Conservation (phyloP, 1,284 basidiomycete species). For the Ustilago hordei region DNA sequence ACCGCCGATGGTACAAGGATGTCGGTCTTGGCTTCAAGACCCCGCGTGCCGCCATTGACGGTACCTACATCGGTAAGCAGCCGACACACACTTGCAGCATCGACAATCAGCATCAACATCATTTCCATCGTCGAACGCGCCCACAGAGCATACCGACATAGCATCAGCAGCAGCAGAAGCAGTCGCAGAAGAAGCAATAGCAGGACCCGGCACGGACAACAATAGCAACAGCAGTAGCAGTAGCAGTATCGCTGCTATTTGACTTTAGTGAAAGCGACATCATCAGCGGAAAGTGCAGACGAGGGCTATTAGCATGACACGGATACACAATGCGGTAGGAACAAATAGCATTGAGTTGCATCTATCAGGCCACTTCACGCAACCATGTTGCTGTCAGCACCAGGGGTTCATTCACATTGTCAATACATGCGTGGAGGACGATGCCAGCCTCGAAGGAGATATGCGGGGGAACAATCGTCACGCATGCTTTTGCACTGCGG, state of each 20-base stretch:
- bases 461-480: background rate
- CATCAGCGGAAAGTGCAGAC: background rate
- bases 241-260: background rate
- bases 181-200: background rate
- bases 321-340: no score
- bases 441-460: background rate
- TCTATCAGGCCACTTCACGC: no score
- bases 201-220: background rate
- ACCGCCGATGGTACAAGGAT: slow-evolving; percentile 96
- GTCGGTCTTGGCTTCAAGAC: slow-evolving; percentile 75
- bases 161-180: background rate
- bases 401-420: background rate
- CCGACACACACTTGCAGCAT: slow-evolving; percentile 7
- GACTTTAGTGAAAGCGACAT: background rate
- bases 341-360: no score
- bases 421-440: background rate
- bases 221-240: slow-evolving; percentile 1
- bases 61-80: slow-evolving; percentile 84
- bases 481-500: background rate
- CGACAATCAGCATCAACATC: slow-evolving; percentile 4
- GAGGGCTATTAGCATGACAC: background rate
- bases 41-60: slow-evolving; percentile 92
- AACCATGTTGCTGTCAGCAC: no score
- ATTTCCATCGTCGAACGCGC: background rate
- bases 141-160: background rate